Percentiles rank a stretch among this genome's conserved stretches.
Conservation (phyloP, 306 rosid species). For the Cucurbita ficifolia region DNA sequence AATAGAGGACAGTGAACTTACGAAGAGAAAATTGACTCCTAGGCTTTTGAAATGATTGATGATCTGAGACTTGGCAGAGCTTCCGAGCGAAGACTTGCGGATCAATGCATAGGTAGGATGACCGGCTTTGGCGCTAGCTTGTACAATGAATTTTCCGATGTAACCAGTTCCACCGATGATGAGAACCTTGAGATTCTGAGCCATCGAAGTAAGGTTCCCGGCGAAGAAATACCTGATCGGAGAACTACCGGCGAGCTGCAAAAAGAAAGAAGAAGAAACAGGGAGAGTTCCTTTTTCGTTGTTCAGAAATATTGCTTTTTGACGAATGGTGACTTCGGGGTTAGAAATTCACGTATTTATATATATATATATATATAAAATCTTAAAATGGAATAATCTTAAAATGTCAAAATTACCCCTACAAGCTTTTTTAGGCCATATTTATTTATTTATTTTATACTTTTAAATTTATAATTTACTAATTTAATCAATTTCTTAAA, state of each 20-base stretch:
- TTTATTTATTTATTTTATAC: too few relatives aligned
- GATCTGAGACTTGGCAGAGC: slow-evolving; percentile 11
- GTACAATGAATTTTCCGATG: slow-evolving; percentile 23
- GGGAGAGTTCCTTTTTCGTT: background rate
- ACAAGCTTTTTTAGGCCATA: background rate
- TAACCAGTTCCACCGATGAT: slow-evolving; percentile 25
- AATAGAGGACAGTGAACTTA: background rate
- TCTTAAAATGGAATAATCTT: background rate
- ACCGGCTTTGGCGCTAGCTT: slow-evolving; percentile 27
- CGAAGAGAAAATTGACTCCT: slow-evolving; percentile 12
- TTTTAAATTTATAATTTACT: too few relatives aligned
- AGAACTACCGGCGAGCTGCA: background rate
- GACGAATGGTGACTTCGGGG: background rate
- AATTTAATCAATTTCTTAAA: too few relatives aligned
- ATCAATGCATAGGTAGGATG: slow-evolving; percentile 18
- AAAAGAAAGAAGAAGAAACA: background rate
- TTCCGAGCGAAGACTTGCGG: slow-evolving; percentile 15
- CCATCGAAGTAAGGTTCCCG: slow-evolving; percentile 1
- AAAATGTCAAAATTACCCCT: background rate
- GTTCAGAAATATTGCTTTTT: background rate
- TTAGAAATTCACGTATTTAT: background rate
- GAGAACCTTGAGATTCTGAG: slow-evolving; percentile 18
- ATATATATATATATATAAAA: background rate
- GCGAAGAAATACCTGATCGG: background rate
- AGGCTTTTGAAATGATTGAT: slow-evolving; percentile 13